These are phyloP conservation scores for Phytophthora constricta DNA, from an alignment of 352 stramenopile genomes.

Conservation along the genomic window DNA sequence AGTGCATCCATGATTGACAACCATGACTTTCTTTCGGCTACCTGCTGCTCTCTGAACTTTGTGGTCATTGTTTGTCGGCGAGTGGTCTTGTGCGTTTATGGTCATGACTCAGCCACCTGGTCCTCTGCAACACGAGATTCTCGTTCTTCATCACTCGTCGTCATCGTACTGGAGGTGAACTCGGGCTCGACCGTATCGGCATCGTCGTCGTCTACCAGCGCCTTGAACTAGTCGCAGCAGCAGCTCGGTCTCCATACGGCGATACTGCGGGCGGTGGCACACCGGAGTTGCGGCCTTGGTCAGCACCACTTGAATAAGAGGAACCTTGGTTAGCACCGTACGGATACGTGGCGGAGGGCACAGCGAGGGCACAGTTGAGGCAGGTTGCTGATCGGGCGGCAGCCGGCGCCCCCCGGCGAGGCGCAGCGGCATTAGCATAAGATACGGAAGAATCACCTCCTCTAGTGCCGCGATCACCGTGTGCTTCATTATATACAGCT, in stretches of 20 bases:
- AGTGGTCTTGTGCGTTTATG: too few relatives aligned
- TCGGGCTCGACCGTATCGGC: conserved; percentile 57
- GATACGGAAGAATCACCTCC: conserved; percentile 54
- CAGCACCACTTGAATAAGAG: conserved; percentile 23
- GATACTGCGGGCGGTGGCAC: conserved; percentile 18
- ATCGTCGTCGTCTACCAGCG: conserved; percentile 67
- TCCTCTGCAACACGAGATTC: too few relatives aligned
- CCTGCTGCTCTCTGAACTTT: neutral
- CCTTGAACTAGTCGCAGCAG: conserved; percentile 12
- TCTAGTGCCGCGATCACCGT: conserved; percentile 54
- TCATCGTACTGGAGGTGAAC: conserved; percentile 86
- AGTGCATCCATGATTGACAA: neutral
- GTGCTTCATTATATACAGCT: conserved; percentile 71
- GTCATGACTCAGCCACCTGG: conserved; percentile 2
- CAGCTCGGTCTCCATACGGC: conserved; percentile 22
- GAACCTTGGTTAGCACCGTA: conserved; percentile 30
- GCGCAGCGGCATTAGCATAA: conserved; percentile 48
- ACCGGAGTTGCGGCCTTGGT: conserved; percentile 23
- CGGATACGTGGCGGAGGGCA: conserved; percentile 28
- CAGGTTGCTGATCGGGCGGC: conserved; percentile 20
- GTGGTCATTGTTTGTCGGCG: neutral
- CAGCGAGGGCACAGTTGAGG: conserved; percentile 27
- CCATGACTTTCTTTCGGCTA: neutral
- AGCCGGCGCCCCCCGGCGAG: conserved; percentile 27
- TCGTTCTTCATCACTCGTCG: conserved; percentile 58